Conservation (phyloP, 371 early-diverging fungal genomes). For the Mucor racemosus region DNA sequence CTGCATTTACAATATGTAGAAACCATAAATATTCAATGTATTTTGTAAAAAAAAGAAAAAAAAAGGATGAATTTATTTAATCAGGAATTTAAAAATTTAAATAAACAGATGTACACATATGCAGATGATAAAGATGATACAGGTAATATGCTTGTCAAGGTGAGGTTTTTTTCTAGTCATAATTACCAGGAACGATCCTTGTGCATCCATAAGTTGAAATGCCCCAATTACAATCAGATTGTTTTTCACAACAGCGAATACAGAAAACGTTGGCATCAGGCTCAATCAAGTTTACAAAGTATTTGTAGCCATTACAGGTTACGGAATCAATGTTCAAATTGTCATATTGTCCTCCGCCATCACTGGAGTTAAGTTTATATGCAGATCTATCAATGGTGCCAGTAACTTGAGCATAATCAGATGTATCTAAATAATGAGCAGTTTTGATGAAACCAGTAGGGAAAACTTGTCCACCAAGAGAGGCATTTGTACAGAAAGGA, state of each 20-base stretch:
- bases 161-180: conserved; percentile 2
- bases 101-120: no score
- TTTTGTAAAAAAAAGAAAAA: no score
- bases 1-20: no score
- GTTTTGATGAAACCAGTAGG: conserved; percentile 41
- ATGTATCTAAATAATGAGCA: conserved; percentile 25
- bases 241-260: conserved; percentile 32
- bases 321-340: conserved; percentile 25
- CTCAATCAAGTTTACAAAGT: conserved; percentile 50
- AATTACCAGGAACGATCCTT: conserved; percentile 28
- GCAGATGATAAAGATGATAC: no score
- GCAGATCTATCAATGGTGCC: conserved; percentile 32
- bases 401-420: conserved; percentile 46
- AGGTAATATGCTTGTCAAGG: no score
- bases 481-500: conserved; percentile 35
- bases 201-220: conserved; percentile 25
- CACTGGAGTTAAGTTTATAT: conserved; percentile 26
- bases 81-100: no score
- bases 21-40: no score
- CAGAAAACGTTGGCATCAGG: conserved; percentile 43
- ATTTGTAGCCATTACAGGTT: conserved; percentile 44
- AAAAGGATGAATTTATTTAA: no score
- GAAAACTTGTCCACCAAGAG: conserved; percentile 34
- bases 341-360: conserved; percentile 55
- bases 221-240: conserved; percentile 22